Evolutionary conservation across 352 stramenopile genomes (phyloP).

Genomic region (Pseudoperonospora humuli): DNA sequence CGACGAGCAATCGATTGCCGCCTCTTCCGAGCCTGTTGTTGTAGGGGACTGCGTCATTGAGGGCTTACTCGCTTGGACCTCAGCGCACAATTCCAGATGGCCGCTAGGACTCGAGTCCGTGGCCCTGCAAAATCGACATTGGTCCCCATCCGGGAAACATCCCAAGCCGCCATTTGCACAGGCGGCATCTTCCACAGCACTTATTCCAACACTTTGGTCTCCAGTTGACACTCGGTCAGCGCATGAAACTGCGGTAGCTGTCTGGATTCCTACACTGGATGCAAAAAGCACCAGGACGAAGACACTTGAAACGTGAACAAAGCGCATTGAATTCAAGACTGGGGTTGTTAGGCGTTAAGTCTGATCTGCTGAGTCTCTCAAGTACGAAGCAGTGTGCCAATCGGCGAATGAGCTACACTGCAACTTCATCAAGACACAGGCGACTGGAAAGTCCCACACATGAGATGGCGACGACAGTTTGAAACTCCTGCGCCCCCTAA

Average conservation of each 20-base stretch:
- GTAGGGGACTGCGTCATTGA: no score
- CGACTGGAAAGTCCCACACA: not conserved
- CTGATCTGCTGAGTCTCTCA: constrained; percentile 1
- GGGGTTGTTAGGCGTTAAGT: not conserved
- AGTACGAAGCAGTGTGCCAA: constrained; percentile 18
- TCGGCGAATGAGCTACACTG: constrained; percentile 18
- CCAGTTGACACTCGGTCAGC: constrained; percentile 18
- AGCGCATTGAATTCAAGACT: constrained; percentile 15
- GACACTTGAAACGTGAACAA: constrained; percentile 9
- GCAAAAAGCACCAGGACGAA: constrained; percentile 10
- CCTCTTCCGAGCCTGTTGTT: not conserved
- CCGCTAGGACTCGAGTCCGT: not conserved
- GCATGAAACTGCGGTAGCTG: constrained; percentile 7
- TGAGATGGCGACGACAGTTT: constrained; percentile 1
- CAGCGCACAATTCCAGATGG: no score
- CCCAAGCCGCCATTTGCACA: constrained; percentile 22
- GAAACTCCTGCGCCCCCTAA: constrained; percentile 17
- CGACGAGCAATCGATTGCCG: constrained; percentile 14
- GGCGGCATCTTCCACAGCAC: constrained; percentile 24
- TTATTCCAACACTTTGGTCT: constrained; percentile 29
- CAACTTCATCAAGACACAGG: constrained; percentile 2
- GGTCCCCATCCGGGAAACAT: constrained; percentile 16
- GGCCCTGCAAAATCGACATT: no score
- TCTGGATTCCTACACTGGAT: constrained; percentile 3
- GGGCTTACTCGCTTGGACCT: no score